phyloP scores from a whole-genome alignment of 768 basidiomycete species.

The Xerocomus potaroensis region DNA sequence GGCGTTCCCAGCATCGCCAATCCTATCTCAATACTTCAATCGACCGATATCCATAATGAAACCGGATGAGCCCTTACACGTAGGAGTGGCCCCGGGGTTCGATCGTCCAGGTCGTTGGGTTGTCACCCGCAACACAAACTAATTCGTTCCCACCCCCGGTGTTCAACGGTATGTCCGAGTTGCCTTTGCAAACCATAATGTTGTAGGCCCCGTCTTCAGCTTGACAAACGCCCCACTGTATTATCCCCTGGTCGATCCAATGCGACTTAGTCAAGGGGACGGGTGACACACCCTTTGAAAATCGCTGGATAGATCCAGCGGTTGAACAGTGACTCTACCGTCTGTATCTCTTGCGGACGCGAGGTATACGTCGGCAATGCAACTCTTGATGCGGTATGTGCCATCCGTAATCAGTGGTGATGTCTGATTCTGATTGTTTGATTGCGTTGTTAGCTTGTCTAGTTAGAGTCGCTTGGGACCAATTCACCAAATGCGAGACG shows the following conservation, averaged over 20 bases:
- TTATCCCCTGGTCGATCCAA: not conserved
- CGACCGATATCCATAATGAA: not conserved
- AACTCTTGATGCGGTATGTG: constrained; percentile 1
- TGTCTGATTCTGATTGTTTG: not conserved
- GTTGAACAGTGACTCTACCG: not conserved
- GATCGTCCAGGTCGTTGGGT: not conserved
- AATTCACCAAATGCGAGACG: too few species aligned
- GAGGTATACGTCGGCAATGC: not conserved
- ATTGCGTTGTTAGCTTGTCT: not conserved
- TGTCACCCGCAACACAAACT: not conserved
- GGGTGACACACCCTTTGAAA: not conserved
- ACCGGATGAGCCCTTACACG: not conserved
- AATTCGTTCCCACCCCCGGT: not conserved
- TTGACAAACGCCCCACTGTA: not conserved
- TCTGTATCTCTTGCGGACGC: not conserved
- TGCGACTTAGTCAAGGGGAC: not conserved
- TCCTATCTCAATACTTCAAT: not conserved
- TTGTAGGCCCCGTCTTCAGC: not conserved
- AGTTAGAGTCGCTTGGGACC: too few species aligned
- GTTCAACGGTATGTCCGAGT: not conserved
- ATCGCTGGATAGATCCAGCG: not conserved
- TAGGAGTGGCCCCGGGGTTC: not conserved
- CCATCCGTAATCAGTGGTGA: not conserved
- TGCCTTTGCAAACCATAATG: not conserved
- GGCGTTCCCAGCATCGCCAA: constrained; percentile 7